Conservation (phyloP, 2,329 filamentous ascomycete genomes). For the Penicillium sp. region DNA sequence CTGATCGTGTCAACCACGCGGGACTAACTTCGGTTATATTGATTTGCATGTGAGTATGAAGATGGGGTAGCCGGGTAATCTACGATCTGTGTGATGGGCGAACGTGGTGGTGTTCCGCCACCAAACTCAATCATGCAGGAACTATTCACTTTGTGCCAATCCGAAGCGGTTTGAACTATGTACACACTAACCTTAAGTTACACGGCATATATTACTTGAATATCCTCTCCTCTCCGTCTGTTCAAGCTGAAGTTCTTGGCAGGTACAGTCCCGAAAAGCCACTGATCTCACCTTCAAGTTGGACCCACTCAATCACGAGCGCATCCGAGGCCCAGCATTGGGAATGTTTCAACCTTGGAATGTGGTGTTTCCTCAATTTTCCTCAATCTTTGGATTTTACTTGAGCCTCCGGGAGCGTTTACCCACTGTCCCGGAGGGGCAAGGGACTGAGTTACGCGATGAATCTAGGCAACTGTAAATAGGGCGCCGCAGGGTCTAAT, state of each 20-base stretch:
- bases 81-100: neutral
- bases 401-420: neutral
- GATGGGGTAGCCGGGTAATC: neutral
- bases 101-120: neutral
- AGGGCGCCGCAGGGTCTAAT: too few relatives aligned
- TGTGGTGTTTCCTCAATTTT: neutral
- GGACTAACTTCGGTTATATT: too few relatives aligned
- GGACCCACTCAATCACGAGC: neutral
- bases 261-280: neutral
- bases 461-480: too few relatives aligned
- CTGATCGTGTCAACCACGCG: constrained; percentile 2
- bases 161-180: neutral
- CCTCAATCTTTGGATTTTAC: neutral
- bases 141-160: neutral
- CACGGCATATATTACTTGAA: neutral
- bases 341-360: neutral
- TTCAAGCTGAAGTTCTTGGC: neutral
- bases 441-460: too few relatives aligned
- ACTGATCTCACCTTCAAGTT: neutral
- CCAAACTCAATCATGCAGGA: neutral
- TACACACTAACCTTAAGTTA: neutral
- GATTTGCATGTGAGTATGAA: neutral
- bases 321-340: neutral
- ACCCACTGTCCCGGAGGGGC: neutral
- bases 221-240: too few relatives aligned